Percentiles rank a stretch among this genome's conserved stretches.
These are phyloP conservation scores for Piper longum DNA, from an alignment of 164 flowering plant genomes.

Conservation along the genomic window DNA sequence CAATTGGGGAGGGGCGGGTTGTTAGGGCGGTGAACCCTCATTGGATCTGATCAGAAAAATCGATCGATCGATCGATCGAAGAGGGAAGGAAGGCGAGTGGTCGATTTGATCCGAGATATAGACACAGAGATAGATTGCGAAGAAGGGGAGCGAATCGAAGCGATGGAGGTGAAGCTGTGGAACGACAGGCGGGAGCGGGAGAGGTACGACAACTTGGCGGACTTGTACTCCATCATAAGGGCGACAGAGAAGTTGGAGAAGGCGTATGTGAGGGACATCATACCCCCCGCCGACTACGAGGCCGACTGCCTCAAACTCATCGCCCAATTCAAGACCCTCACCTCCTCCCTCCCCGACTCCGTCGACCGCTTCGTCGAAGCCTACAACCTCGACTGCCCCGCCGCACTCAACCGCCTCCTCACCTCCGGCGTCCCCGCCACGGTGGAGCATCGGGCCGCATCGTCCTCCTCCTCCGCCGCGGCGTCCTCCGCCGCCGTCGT, in stretches of 20 bases:
- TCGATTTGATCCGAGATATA: no score
- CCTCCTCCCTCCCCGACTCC: constrained; percentile 54
- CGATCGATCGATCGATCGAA: no score
- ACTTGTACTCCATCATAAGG: constrained; percentile 77
- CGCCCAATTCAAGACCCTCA: constrained; percentile 74
- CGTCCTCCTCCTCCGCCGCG: constrained; percentile 29
- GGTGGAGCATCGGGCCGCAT: constrained; percentile 71
- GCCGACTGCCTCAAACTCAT: constrained; percentile 69
- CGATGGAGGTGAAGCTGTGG: constrained; percentile 92
- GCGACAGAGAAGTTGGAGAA: constrained; percentile 91
- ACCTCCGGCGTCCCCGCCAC: constrained; percentile 82
- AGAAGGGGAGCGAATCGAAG: no score
- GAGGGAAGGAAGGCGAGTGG: no score
- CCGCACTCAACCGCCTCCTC: constrained; percentile 69
- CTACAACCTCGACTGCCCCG: constrained; percentile 82
- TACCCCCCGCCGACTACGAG: constrained; percentile 61
- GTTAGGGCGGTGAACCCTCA: no score
- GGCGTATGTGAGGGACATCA: constrained; percentile 69
- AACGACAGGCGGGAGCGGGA: constrained; percentile 94
- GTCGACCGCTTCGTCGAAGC: constrained; percentile 76
- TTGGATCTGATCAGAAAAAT: no score
- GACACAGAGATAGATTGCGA: no score
- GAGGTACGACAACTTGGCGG: constrained; percentile 88
- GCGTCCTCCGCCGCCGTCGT: constrained; percentile 49
- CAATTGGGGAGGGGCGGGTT: no score